Percentiles rank a stretch among this genome's conserved stretches.
Evolutionary conservation across 108 stramenopile species (phyloP).

Genomic region (Pseudonitzschia multistriata): DNA sequence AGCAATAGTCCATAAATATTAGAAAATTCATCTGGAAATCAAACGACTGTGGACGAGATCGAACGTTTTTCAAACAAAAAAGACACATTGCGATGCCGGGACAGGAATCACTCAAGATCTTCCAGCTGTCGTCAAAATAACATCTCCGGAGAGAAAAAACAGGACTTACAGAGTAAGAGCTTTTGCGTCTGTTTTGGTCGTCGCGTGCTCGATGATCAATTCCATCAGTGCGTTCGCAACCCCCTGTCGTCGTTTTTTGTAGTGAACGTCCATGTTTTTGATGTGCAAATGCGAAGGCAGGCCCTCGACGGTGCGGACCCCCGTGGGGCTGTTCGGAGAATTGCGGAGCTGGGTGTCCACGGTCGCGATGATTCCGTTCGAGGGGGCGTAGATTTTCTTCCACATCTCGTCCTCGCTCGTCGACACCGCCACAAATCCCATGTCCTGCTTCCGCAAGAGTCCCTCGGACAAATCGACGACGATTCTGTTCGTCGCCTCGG

Average conservation of each 20-base stretch:
- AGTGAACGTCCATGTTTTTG: conserved; percentile 37
- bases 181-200: conserved; percentile 28
- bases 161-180: conserved; percentile 37
- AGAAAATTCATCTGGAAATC: too few relatives aligned
- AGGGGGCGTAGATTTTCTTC: conserved; percentile 11
- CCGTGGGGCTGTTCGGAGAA: conserved; percentile 14
- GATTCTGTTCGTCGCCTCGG: conserved; percentile 36
- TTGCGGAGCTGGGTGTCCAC: conserved; percentile 38
- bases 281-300: conserved; percentile 39
- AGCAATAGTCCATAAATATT: too few relatives aligned
- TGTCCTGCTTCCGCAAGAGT: conserved; percentile 29
- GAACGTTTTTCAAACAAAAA: too few relatives aligned
- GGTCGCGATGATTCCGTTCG: conserved; percentile 28
- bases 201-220: conserved; percentile 28
- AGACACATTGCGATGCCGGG: too few relatives aligned
- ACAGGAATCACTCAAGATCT: too few relatives aligned
- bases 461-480: conserved; percentile 37
- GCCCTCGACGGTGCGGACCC: conserved; percentile 19
- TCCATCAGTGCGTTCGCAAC: conserved; percentile 28
- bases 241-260: conserved; percentile 23
- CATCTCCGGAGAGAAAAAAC: background rate
- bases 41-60: too few relatives aligned
- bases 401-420: conserved; percentile 3
- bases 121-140: too few relatives aligned
- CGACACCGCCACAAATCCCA: conserved; percentile 36